Base-by-base conservation (phyloP, 2,329 filamentous ascomycete genomes). In the Pseudohalonectria lignicola region DNA sequence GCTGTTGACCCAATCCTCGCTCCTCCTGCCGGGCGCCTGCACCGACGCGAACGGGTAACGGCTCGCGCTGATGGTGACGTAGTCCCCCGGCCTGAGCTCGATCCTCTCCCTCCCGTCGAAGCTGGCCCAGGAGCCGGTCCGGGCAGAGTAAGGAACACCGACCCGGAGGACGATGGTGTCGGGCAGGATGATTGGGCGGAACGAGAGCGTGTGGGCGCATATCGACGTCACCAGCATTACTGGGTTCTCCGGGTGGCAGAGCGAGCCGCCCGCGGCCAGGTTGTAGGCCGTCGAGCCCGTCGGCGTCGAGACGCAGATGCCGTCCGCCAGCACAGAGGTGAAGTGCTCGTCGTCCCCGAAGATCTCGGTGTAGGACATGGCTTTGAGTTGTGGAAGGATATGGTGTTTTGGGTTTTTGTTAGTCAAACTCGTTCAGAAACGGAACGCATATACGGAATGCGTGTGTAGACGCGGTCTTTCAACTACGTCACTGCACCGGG, bases 201-300 rank as follows among this genome's bases (percentile, higher is more conserved):
- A 96, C 3, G 86, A 94, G 3, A 96, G 70, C 0, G 90, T 95
- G 59, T 96, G 90, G 1, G 92, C 86, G 55, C 88, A 95, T 40
- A 96, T 94, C 36, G 90, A 83, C 1, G 88, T 94, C 5, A 96
- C 77, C 2, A 96, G 76, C 60, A 96, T 94, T 34, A 95, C 88
- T 0, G 90, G 92, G 55, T 95, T 96, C 50, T 96, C 92, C 0
- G 90, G 90, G 55, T 96, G 90, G 53, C 87, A 95, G 18, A 96
- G 72, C 3, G 86, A 94, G 16, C 90, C 90, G n/a, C 92, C 92
- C 0, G 90, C 88, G 0, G 88, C 90, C 16, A 96, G 79, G 53
- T 94, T 95, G 63, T 96, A 96, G 15, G 90, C 90, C 12, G 90
- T 96, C 5, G 84, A 92, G 12, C 90, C 92, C 0, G 92, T 96